A percentile compares a stretch with the other conserved stretches of the same genome.
Conservation (phyloP, 2,329 filamentous ascomycete species). For the Ophiobolus disseminans region DNA sequence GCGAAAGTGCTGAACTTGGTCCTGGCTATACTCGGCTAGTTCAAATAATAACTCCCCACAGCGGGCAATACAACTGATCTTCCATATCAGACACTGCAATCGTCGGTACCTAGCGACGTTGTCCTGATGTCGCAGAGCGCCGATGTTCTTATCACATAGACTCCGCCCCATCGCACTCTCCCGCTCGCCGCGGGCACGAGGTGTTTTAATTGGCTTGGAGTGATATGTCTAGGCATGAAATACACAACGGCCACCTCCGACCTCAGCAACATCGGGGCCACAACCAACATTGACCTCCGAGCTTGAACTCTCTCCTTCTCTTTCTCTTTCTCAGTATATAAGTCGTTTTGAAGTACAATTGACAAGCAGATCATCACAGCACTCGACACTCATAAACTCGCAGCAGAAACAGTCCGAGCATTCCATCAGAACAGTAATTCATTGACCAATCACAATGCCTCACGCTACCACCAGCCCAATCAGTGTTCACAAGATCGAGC, state of each 20-base stretch:
- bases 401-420: not conserved
- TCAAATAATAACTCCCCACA: too few species aligned
- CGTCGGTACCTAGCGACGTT: not conserved
- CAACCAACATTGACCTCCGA: not conserved
- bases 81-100: too few species aligned
- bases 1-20: too few species aligned
- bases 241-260: conserved; percentile 1
- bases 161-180: not conserved
- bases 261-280: not conserved
- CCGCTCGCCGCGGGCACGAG: conserved; percentile 1
- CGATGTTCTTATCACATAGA: conserved; percentile 1
- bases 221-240: not conserved
- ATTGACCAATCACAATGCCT: conserved; percentile 20
- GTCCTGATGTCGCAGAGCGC: not conserved
- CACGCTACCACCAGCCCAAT: conserved; percentile 28
- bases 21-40: too few species aligned
- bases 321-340: too few species aligned
- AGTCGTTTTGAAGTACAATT: not conserved
- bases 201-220: not conserved
- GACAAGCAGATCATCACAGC: not conserved
- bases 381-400: not conserved
- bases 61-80: too few species aligned
- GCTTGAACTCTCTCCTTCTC: too few species aligned
- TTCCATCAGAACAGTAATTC: not conserved
- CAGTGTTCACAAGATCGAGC: conserved; percentile 24